These are phyloP conservation scores for Pythium aristosporum DNA, from an alignment of 352 stramenopile genomes.

Conservation along the genomic window DNA sequence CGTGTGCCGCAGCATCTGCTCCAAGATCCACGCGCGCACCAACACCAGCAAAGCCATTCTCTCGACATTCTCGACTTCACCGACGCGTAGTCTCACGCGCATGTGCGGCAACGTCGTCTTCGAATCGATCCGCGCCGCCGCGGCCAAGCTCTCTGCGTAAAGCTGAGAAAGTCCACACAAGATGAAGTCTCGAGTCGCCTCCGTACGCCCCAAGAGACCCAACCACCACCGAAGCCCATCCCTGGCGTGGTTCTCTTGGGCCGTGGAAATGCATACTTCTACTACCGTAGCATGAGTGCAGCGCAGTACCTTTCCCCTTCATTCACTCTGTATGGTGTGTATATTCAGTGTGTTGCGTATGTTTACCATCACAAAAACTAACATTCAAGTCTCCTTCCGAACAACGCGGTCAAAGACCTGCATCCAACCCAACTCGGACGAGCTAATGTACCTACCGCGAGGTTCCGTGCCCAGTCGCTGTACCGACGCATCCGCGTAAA, in stretches of 20 bases:
- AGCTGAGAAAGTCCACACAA: neutral
- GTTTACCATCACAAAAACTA: too few species aligned
- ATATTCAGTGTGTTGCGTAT: too few species aligned
- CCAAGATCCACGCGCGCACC: conserved; percentile 38
- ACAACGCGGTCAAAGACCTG: too few species aligned
- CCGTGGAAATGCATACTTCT: neutral
- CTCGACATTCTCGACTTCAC: conserved; percentile 20
- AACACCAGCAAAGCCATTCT: conserved; percentile 4
- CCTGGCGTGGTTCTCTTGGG: neutral
- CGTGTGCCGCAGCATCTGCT: conserved; percentile 56
- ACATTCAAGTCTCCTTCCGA: too few species aligned
- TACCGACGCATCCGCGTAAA: neutral
- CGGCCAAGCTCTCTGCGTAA: conserved; percentile 8
- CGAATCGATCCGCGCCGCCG: conserved; percentile 40
- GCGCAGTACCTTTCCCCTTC: neutral
- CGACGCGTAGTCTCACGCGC: conserved; percentile 13
- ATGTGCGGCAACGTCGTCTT: conserved; percentile 46
- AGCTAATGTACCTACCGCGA: too few species aligned
- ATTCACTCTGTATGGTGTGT: neutral
- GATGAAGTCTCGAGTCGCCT: too few species aligned
- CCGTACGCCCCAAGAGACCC: neutral
- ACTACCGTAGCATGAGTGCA: too few species aligned
- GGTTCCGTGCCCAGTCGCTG: too few species aligned
- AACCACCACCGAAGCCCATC: accelerated
- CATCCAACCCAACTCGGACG: too few species aligned